Evolutionary conservation across 2,329 filamentous ascomycete genomes (phyloP), one percentile per base, ranked within the genome.

Genomic region (Pseudodiploospora longispora): DNA sequence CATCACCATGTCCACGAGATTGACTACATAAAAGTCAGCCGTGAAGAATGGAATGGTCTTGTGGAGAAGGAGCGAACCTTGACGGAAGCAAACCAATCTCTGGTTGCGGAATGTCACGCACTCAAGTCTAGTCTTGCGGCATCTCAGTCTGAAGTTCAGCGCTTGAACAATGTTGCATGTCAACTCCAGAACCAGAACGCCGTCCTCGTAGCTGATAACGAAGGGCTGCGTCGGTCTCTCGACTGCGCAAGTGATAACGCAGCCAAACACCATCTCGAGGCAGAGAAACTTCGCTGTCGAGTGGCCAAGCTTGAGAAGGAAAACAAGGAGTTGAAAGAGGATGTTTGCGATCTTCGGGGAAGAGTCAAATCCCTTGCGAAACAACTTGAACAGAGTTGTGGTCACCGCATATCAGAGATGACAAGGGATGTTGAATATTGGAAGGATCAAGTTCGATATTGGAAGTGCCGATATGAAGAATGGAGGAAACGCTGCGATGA

Each of bases 201-300:
- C 31, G 49, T 55, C 7, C 61, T 72, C 4, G 49, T 54, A 3
- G 58, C 59, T 10, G 66, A 71, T 30, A 71, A 71, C 49, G 55
- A 59, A 10, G 55, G 59, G 6, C 59, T 73, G 5, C 62, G 67
- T 9, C 60, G 59, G n/a, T 58, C 61, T 6, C 48, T 64, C 33
- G 65, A 68, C 30, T 59, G 53, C 29, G 52, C 54, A 2, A 53
- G 59, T n/a, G 59, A 59, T 19, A 48, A 54, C 41, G 55, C 61
- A 2, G 51, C 53, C 39, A 60, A 56, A 32, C 57, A 61, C 37
- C 54, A 59, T 31, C 52, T 43, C 37, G 62, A 67, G 40, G 43
- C 62, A 29, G 60, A 63, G 29, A 56, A 55, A 37, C 51, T 68
- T 8, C 57, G 60, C 3, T 50, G 59, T 46, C 63, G 61, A 48